Percentiles rank a stretch among this genome's conserved stretches.
phyloP scores from a whole-genome alignment of 176 grass and related monocot species.

The Otatea glauca region DNA sequence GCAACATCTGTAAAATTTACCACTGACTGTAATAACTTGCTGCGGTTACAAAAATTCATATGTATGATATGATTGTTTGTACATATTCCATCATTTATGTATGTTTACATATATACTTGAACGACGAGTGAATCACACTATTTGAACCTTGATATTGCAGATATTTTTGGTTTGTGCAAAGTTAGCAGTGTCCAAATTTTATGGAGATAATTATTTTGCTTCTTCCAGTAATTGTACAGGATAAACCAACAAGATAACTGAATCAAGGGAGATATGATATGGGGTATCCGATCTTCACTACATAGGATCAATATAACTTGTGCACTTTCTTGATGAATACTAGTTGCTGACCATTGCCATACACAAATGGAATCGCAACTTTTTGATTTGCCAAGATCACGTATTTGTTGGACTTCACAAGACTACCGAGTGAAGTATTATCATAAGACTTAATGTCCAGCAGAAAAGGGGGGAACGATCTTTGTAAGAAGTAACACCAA shows the following conservation, averaged over 20 bases:
- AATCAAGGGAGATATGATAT: not conserved
- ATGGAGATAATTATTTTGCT: not conserved
- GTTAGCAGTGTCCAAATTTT: not conserved
- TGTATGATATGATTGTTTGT: not conserved
- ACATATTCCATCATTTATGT: not conserved
- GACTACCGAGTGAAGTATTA: no score
- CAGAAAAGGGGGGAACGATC: no score
- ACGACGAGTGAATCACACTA: not conserved
- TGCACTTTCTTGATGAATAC: no score
- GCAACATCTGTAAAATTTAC: not conserved
- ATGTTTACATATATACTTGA: not conserved
- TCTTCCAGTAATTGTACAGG: not conserved
- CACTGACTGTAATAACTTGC: not conserved
- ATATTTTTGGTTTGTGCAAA: not conserved
- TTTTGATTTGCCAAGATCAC: no score
- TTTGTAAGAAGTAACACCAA: no score
- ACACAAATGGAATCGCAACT: no score
- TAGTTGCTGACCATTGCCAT: no score
- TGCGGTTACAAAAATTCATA: not conserved
- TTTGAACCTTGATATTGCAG: not conserved
- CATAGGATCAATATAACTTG: no score
- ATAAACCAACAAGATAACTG: not conserved
- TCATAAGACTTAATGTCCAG: no score
- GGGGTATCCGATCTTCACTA: no score
- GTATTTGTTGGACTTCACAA: no score